Percentiles rank a stretch among this genome's conserved stretches.
Conservation (phyloP, 768 basidiomycete species). For the Botryobasidium botryosum region DNA sequence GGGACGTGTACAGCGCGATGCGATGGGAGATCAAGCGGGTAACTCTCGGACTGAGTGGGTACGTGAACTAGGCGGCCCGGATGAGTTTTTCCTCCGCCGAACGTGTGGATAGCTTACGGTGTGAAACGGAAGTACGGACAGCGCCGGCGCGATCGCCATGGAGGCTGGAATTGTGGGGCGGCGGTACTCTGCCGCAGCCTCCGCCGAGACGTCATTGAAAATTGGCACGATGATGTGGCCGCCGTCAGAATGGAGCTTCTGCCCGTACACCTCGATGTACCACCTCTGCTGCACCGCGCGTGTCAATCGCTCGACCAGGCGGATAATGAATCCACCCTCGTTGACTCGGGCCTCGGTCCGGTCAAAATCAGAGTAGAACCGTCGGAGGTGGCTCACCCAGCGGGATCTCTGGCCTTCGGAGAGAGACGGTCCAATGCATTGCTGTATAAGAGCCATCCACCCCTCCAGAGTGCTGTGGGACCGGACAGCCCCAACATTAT, state of each 20-base stretch:
- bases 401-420: too few relatives aligned
- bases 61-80: slow-evolving; percentile 25
- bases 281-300: slow-evolving; percentile 27
- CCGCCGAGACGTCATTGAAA: too few relatives aligned
- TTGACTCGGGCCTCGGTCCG: slow-evolving; percentile 16
- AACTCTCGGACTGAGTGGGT: slow-evolving; percentile 26
- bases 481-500: slow-evolving; percentile 19
- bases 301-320: slow-evolving; percentile 28
- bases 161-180: slow-evolving; percentile 13
- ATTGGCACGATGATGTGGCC: background rate
- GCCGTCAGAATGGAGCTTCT: background rate
- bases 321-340: slow-evolving; percentile 30
- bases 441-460: too few relatives aligned
- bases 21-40: slow-evolving; percentile 32
- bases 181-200: background rate
- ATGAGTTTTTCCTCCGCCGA: background rate
- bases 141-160: slow-evolving; percentile 21
- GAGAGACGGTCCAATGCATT: too few relatives aligned
- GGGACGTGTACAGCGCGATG: slow-evolving; percentile 30
- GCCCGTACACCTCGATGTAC: slow-evolving; percentile 26
- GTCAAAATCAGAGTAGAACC: slow-evolving; percentile 18
- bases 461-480: slow-evolving; percentile 17
- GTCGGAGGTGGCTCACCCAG: slow-evolving; percentile 18
- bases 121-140: slow-evolving; percentile 33
- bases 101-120: slow-evolving; percentile 20